Base-by-base conservation (phyloP, 495 filamentous ascomycete genomes). In the Penicillium chermesinum region DNA sequence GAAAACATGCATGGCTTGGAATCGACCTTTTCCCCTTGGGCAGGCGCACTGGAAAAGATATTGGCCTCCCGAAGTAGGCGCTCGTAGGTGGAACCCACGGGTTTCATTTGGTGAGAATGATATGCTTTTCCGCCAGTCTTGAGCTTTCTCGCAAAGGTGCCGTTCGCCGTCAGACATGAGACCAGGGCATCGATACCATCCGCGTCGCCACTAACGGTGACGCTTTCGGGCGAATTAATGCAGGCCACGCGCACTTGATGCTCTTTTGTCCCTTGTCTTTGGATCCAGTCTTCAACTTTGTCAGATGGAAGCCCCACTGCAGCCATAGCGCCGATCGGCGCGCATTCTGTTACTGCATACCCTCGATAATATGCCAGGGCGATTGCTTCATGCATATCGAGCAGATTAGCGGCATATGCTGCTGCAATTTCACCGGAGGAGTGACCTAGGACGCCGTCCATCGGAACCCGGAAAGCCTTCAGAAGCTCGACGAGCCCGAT, bases 41-140 rank as follows among this genome's bases (percentile, higher is more conserved):
- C 13, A 5, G 35, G 3, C 13, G 35, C 4, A n/a, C 3, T 6
- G 13, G 17, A 37, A 5, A 37, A n/a, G 3, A 37, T 15, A n/a
- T 12, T 12, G 35, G 5, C 4, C 13, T 37, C 35, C 5, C n/a
- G 5, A 37, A 14, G n/a, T n/a, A 14, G 35, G 35, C 35, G 35
- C 35, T 15, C n/a, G 13, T 37, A 37, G 13, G 5, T n/a, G 5
- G 37, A 18, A 16, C 4, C 37, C 13, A 32, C 15, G 3, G 3
- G 17, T 40, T n/a, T 22, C 37, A 45, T 10, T 37, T 21, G 9
- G 0, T 66, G 55, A 15, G 75, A 78, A 50, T 78, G 76, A 49
- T 75, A 79, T 1, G 75, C 75, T 19, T 54, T 60, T 9, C 71
- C 54, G 2, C 77, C 70, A n/a, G n/a, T 16, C 58, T 55, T 1